Evolutionary conservation across 2,329 filamentous ascomycete genomes (phyloP).

Genomic region (Cladosporium sp.): DNA sequence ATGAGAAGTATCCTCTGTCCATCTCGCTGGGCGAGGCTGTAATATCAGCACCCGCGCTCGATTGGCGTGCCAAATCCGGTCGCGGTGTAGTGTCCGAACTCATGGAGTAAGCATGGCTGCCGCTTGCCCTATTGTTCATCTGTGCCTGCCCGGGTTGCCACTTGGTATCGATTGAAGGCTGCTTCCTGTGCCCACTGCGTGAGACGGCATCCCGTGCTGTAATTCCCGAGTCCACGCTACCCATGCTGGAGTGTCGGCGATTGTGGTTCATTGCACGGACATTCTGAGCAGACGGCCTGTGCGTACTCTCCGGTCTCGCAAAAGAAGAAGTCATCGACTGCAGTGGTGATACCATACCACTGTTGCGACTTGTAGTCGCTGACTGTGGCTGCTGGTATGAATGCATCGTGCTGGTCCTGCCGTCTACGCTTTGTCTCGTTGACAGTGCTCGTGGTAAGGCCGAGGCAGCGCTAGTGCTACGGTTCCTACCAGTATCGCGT

Average conservation of each 20-base stretch:
- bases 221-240: slow-evolving; percentile 69
- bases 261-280: slow-evolving; percentile 63
- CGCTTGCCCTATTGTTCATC: slow-evolving; percentile 1
- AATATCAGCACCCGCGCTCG: neutral
- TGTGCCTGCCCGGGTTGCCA: slow-evolving; percentile 39
- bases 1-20: slow-evolving; percentile 91
- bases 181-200: slow-evolving; percentile 47
- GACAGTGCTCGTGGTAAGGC: slow-evolving; percentile 15
- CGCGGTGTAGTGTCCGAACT: neutral
- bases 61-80: slow-evolving; percentile 4
- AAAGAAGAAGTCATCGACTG: slow-evolving; percentile 30
- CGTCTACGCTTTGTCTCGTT: slow-evolving; percentile 18
- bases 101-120: slow-evolving; percentile 17
- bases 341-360: slow-evolving; percentile 28
- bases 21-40: slow-evolving; percentile 49
- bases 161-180: slow-evolving; percentile 54
- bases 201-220: slow-evolving; percentile 18
- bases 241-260: slow-evolving; percentile 81
- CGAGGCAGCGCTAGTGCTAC: slow-evolving; percentile 36
- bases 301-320: slow-evolving; percentile 27
- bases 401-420: slow-evolving; percentile 16
- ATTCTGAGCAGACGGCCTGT: slow-evolving; percentile 33
- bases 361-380: slow-evolving; percentile 31
- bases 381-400: slow-evolving; percentile 12
- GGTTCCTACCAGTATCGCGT: slow-evolving; percentile 42